Base-by-base conservation (phyloP, 176 grass and related monocot genomes). In the Thinopyrum elongatum region DNA sequence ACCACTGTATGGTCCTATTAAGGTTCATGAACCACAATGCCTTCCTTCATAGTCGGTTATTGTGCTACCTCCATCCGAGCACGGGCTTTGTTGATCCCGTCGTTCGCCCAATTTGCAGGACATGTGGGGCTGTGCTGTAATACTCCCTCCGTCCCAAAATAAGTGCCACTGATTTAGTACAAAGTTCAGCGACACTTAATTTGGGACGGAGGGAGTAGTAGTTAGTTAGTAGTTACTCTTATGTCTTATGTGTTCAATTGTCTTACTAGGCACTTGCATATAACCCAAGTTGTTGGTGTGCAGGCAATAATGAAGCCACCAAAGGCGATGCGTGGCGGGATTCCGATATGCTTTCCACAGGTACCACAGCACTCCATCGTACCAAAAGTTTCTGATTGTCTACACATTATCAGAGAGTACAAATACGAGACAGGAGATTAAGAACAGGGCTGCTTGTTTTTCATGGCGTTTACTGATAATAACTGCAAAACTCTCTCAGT, bases 311-410 rank as follows among this genome's bases (percentile, higher is more conserved):
- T 98, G 74, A 98, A 94, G 78, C 95, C 91, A 10, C 90, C 93
- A 60, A 94, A 94, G 30, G 91, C 91, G 9, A 90, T 95, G 91
- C 89, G 93, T 68, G 95, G 95, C 77, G 95, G 95, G 77, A 98
- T 98, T 83, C 90, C 92, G 8, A 91, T 98, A 82, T 98, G 93
- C 76, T 98, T 98, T 85, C 93, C 95, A 42, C 95, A 95, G 91
- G 93, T 98, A 85, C 65, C 36, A 29, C 27, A 23, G 0, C 2
- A 33, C 57, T 11, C 42, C 36, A 65, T 41, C 49, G 28, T 31
- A 39, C 16, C 10, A 6, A 61, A 25, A 2, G 7, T 38, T 5
- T 90, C 8, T 8, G 34, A 60, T 68, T 26, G 10, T n/a, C 42
- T n/a, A 8, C 51, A 28, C 33, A 60, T 57, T 36, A 42, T 53